phyloP scores from a whole-genome alignment of 2,329 filamentous ascomycete species.

The Apiospora kogelbergensis region DNA sequence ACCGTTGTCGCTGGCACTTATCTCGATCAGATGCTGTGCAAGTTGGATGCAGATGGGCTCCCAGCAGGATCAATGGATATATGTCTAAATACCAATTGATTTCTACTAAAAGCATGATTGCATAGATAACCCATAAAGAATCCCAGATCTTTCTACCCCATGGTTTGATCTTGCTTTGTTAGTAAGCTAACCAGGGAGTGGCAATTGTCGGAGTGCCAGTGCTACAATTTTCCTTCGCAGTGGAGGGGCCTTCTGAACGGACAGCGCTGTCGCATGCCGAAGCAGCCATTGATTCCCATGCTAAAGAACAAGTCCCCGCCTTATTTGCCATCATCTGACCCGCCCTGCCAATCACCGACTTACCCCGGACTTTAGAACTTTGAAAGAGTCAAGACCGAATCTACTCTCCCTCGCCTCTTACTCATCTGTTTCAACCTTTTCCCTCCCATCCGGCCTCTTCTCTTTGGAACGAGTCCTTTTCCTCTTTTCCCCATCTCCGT shows the following conservation, averaged over 20 bases:
- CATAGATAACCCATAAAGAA: background rate
- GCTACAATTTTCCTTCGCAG: too few species aligned
- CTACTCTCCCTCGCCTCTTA: background rate
- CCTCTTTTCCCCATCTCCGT: background rate
- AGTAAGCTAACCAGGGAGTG: background rate
- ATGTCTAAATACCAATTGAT: background rate
- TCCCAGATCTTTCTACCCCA: too few species aligned
- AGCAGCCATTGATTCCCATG: background rate
- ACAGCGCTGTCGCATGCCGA: background rate
- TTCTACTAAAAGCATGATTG: too few species aligned
- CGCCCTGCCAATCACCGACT: constrained; percentile 6
- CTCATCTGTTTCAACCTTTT: constrained; percentile 6
- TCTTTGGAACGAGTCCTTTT: background rate
- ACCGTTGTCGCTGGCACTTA: background rate
- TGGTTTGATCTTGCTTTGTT: background rate
- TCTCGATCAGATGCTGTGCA: background rate
- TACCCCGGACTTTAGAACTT: constrained; percentile 5
- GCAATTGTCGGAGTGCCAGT: background rate
- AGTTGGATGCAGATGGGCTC: background rate
- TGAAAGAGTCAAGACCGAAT: background rate
- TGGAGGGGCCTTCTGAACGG: background rate
- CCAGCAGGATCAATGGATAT: background rate
- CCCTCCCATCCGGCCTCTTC: constrained; percentile 11
- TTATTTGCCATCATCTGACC: constrained; percentile 5
- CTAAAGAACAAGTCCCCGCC: background rate